Base-by-base conservation (phyloP, 306 rosid species). In the Castanea sativa region DNA sequence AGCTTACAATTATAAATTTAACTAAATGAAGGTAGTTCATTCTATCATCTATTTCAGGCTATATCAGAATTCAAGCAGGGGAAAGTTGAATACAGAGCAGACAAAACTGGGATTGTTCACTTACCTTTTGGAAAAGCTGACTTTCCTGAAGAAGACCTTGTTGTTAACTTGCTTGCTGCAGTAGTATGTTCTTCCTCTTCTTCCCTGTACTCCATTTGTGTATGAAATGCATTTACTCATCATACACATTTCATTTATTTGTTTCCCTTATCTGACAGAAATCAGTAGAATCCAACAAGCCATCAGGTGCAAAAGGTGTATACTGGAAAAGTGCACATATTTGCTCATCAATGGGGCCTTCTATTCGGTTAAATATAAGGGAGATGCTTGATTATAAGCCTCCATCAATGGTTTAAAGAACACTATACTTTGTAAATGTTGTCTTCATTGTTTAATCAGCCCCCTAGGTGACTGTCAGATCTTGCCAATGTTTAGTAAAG, bases 291-390 rank as follows among this genome's bases (percentile, higher is more conserved):
- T 56, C 94, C 52, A 96, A 96, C 77, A 96, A 96, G 84, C 99
- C 99, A 30, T 32, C 96, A 0, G 99, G 99, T 32, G 99, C 99
- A 0, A 95, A 92, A 79, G 99, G 99, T 14, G 96, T 96, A 58
- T 96, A 90, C 86, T 95, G 99, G 99, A 95, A 91, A 79, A 95
- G 99, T 63, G 96, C 97, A 0, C 96, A 90, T 71, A 75, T 95
- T 77, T 95, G 99, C 91, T 95, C 98, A 6, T 89, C 99, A 3
- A 95, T 95, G 99, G 99, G 99, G 19, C 99, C 99, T 73, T 95
- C 99, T 5, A 73, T 95, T 73, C 87, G 87, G 86, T 89, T 95
- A 87, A 91, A 93, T 77, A 88, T 80, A 88, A 89, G 83, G 87
- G 99, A 93, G 80, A 93, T 87, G 97, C 90, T 95, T n/a, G 99